These are phyloP conservation scores for Saccharomyces hybrid DNA, from an alignment of 1,139 yeast species.

Conservation along the genomic window DNA sequence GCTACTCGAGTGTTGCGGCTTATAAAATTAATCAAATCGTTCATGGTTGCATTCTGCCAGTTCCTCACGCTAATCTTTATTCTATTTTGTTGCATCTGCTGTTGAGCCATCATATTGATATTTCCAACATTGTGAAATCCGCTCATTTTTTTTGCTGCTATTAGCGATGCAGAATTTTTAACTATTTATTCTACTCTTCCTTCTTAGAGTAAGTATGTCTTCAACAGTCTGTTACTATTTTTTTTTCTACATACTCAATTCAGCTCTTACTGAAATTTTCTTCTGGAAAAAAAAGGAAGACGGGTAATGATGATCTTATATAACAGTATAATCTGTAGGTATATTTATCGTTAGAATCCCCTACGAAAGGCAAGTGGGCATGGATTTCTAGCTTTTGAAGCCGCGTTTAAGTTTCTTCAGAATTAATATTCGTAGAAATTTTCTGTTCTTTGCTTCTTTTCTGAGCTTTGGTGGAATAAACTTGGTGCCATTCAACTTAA, in stretches of 20 bases:
- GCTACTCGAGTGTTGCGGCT: constrained; percentile 57
- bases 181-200: neutral
- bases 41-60: constrained; percentile 74
- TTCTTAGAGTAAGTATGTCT: neutral
- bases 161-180: neutral
- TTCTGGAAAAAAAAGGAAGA: neutral
- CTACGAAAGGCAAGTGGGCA: neutral
- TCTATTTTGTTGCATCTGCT: constrained; percentile 21
- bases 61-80: constrained; percentile 42
- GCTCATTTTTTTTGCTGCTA: constrained; percentile 22
- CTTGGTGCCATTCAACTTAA: neutral
- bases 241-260: neutral
- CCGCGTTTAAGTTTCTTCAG: neutral
- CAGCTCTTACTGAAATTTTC: neutral
- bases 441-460: neutral
- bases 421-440: neutral
- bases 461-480: neutral
- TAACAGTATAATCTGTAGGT: neutral
- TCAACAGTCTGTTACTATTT: neutral
- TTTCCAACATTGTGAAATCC: constrained; percentile 25
- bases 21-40: constrained; percentile 61
- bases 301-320: neutral
- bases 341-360: too few relatives aligned
- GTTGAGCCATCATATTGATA: constrained; percentile 23
- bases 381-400: neutral